A percentile compares a stretch with the other conserved stretches of the same genome.
Conservation (phyloP, 306 rosid species). For the Elaeagnus macrophylla region DNA sequence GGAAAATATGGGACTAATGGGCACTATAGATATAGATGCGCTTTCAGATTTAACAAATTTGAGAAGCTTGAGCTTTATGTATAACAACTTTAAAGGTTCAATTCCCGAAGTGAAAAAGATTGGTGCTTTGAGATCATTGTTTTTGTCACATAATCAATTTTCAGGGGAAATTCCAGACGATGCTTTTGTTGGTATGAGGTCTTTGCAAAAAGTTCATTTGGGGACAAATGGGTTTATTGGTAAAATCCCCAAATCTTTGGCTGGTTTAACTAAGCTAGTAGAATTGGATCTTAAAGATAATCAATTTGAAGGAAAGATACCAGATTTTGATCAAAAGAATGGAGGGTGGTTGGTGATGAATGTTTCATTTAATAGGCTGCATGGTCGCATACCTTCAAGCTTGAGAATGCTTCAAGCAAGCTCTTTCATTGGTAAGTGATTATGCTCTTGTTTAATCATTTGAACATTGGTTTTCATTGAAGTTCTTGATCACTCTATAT, state of each 20-base stretch:
- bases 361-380: slow-evolving; percentile 43
- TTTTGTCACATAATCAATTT: slow-evolving; percentile 42
- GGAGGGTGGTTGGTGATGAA: slow-evolving; percentile 29
- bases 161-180: slow-evolving; percentile 42
- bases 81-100: slow-evolving; percentile 47
- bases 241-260: slow-evolving; percentile 51
- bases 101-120: slow-evolving; percentile 47
- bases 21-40: slow-evolving; percentile 35
- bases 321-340: slow-evolving; percentile 28
- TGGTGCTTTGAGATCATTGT: slow-evolving; percentile 32
- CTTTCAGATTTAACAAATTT: slow-evolving; percentile 28
- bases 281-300: slow-evolving; percentile 56
- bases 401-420: slow-evolving; percentile 18
- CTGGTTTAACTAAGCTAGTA: slow-evolving; percentile 34
- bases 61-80: slow-evolving; percentile 42
- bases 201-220: slow-evolving; percentile 44
- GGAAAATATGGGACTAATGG: slow-evolving; percentile 53
- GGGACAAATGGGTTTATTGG: slow-evolving; percentile 46
- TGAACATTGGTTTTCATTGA: not conserved
- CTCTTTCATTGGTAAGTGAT: slow-evolving; percentile 39
- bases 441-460: not conserved
- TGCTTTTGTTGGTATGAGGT: slow-evolving; percentile 45
- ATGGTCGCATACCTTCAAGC: slow-evolving; percentile 49
- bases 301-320: slow-evolving; percentile 48
- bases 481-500: not conserved